Evolutionary conservation across 139 green algal species (phyloP), one percentile per base, ranked within the genome.

Genomic region (Mesostigma viride): DNA sequence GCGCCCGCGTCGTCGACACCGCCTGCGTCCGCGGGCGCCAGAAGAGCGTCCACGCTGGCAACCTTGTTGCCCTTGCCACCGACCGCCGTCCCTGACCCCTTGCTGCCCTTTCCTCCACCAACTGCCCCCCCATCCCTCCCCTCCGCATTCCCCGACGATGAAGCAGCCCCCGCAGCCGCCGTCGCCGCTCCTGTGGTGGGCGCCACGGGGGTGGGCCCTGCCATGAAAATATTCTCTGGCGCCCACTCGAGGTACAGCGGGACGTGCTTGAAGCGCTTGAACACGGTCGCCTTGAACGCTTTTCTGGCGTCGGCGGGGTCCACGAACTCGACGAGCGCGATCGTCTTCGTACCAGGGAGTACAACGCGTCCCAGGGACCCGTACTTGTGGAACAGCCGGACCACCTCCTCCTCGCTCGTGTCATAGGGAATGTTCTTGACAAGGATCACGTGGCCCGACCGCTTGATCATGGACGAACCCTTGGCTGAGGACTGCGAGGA

Each of bases 241-340:
- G 93, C 93, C 90, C 90, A 99, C 76, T 99, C 91, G 11, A 99
- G 74, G 81, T 98, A 99, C 17, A 99, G 76, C 1, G 93, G 93
- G 31, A 96, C 90, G 61, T 91, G 78, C 56, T 92, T 84, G 69
- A 90, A 95, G 46, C 90, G 87, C 77, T 95, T 96, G 84, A 94
- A 99, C 0, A 93, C 93, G 3, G 98, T 78, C 0, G 69, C 65
- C 66, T 90, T 83, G 80, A 95, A 94, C 0, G 86, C 87, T 11
- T 46, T 65, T 3, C 70, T 70, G 11, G 85, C 85, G 44, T 83
- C 78, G 60, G 73, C 34, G 30, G 60, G 20, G 14, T 74, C 53
- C 68, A 40, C 14, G 80, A 83, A 46, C 35, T 75, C 67, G 3
- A 76, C 86, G 6, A 99, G 35, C 0, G 93, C 93, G 44, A 99